Conservation (phyloP, 495 filamentous ascomycete genomes). For the Tetracladium setigerum region DNA sequence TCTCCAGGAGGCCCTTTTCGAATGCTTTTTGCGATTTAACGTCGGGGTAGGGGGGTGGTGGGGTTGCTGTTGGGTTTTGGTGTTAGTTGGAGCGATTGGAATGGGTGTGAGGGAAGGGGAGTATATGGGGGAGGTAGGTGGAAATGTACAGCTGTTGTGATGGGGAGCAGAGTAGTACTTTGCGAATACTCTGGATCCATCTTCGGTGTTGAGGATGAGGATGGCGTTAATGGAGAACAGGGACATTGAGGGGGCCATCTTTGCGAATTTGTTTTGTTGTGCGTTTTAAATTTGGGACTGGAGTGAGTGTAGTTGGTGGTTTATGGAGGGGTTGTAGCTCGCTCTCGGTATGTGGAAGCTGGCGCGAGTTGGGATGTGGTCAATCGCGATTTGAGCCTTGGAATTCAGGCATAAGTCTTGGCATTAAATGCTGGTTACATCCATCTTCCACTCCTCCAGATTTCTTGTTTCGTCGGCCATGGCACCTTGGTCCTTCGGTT, state of each 20-base stretch:
- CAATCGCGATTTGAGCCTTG: too few species aligned
- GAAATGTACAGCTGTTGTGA: conserved; percentile 35
- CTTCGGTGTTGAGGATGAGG: conserved; percentile 73
- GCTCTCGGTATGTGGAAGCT: too few species aligned
- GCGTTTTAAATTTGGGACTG: background rate
- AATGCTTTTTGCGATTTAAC: conserved; percentile 90
- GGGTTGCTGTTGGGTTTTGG: conserved; percentile 9
- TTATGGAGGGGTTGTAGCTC: too few species aligned
- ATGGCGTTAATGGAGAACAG: conserved; percentile 91
- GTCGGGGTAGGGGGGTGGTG: conserved; percentile 74
- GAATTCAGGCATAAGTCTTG: too few species aligned
- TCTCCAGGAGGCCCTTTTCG: conserved; percentile 91
- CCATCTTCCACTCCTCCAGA: too few species aligned
- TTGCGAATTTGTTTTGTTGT: conserved; percentile 3
- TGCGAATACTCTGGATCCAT: conserved; percentile 82
- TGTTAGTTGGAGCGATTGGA: background rate
- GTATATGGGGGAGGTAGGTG: background rate
- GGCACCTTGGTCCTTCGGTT: too few species aligned
- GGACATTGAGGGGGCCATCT: conserved; percentile 52
- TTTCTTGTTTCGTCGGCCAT: too few species aligned
- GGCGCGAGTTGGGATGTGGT: too few species aligned
- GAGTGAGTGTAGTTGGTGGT: too few species aligned
- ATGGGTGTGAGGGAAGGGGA: conserved; percentile 3
- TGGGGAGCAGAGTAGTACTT: conserved; percentile 95
- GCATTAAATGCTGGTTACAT: too few species aligned